Evolutionary conservation across 768 basidiomycete genomes (phyloP), one percentile per base, ranked within the genome.

Genomic region (Boletus speciosus): DNA sequence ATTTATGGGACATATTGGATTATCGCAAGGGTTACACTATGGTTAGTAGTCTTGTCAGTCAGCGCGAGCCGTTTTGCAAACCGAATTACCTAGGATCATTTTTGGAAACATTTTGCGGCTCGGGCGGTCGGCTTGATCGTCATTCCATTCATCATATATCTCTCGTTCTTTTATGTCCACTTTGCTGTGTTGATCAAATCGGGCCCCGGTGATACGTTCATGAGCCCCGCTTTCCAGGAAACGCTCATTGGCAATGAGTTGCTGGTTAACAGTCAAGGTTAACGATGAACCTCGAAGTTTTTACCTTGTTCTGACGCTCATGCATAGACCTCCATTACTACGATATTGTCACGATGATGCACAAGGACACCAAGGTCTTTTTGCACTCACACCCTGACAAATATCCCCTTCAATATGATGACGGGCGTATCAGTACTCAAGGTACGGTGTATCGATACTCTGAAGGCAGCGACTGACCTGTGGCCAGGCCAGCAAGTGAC

Each of bases 151-250:
- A 72, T 90, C 52, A 79, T 98, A 47, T 99, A 99, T 70, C 81
- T 98, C 3, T 86, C 88, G 15, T 93, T 96, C 80, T 99, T 99
- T 80, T 99, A 89, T 73, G 73, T 97, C 25, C 97, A 99, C 71
- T 96, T 99, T 66, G 77, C 86, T 27, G 78, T 98, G 58, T 84
- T 98, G 60, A 89, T 77, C 8, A 80, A 86, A 59, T 94, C 94
- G 11, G 97, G 97, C 25, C 81, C 94, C 32, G 97, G 97, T 6
- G 97, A 98, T 66, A 78, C 80, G 37, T 99, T 98, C 76, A 98
- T 98, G 97, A 93, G 90, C 67, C 95, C 97, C 6, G 86, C 85
- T 5, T 99, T 99, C 83, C 97, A 99, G 73, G 94, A 98, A 74
- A 97, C 94, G 16, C 77, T 99, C 47, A 71, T 78, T 21, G 94